Evolutionary conservation across 176 grass and related monocot genomes (phyloP).

Genomic region (Melocanna baccifera): DNA sequence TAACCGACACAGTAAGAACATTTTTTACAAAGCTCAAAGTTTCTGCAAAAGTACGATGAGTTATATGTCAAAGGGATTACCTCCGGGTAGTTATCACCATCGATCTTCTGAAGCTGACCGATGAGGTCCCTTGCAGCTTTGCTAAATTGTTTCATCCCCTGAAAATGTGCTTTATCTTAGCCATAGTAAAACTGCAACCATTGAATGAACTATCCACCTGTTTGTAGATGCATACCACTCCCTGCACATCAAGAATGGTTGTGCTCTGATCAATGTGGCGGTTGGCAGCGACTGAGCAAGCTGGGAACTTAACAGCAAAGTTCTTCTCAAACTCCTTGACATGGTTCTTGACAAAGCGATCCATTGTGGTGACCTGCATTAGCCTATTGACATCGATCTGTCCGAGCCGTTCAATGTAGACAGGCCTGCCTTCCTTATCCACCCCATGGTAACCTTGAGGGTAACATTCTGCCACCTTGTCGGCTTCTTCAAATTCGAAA

Average conservation of each 20-base stretch:
- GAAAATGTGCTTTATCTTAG: conserved; percentile 4
- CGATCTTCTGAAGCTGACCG: conserved; percentile 85
- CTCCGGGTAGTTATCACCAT: conserved; percentile 96
- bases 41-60: neutral
- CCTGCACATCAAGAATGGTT: conserved; percentile 97
- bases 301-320: conserved; percentile 88
- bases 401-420: conserved; percentile 89
- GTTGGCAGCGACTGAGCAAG: conserved; percentile 85
- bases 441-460: conserved; percentile 97
- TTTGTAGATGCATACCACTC: conserved; percentile 61
- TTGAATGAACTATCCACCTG: neutral
- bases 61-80: conserved; percentile 29
- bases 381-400: conserved; percentile 80
- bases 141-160: conserved; percentile 95
- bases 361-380: conserved; percentile 99
- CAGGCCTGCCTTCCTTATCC: conserved; percentile 91
- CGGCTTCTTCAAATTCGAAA: conserved; percentile 78
- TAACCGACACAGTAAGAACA: neutral
- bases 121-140: conserved; percentile 93
- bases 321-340: conserved; percentile 94
- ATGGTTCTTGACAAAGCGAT: conserved; percentile 91
- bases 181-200: conserved; percentile 5
- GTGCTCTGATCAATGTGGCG: conserved; percentile 96
- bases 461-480: conserved; percentile 87
- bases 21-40: neutral